phyloP scores from a whole-genome alignment of 192 early-diverging fungal species.

The Backusella psychrophila region DNA sequence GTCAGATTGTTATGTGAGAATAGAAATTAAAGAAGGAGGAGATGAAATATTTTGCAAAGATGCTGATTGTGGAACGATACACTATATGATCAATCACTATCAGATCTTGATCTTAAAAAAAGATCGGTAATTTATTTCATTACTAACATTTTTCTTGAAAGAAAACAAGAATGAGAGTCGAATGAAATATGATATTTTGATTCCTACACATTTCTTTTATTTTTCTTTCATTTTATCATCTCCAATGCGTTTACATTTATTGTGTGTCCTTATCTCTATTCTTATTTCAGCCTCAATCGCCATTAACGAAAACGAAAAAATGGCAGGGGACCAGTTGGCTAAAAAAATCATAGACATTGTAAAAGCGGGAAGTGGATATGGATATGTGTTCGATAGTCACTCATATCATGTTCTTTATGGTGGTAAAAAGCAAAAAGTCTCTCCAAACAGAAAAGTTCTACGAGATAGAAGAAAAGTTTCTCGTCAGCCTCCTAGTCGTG shows the following conservation, averaged over 20 bases:
- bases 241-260: neutral
- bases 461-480: neutral
- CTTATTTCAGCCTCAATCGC: neutral
- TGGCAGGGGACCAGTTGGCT: neutral
- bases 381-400: neutral
- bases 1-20: neutral
- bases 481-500: neutral
- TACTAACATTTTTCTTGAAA: neutral
- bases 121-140: constrained; percentile 1
- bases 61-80: neutral
- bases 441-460: neutral
- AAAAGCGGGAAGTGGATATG: neutral
- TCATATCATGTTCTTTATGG: neutral
- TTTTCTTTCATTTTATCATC: neutral
- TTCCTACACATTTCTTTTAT: neutral
- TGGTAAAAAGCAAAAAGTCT: neutral
- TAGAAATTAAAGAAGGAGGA: neutral
- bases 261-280: neutral
- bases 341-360: neutral
- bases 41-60: neutral
- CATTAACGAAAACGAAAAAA: neutral
- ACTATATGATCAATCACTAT: neutral
- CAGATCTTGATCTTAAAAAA: constrained; percentile 4
- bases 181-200: neutral
- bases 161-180: neutral